Evolutionary conservation across 1,284 basidiomycete genomes (phyloP).

Genomic region (Melampsora americana): DNA sequence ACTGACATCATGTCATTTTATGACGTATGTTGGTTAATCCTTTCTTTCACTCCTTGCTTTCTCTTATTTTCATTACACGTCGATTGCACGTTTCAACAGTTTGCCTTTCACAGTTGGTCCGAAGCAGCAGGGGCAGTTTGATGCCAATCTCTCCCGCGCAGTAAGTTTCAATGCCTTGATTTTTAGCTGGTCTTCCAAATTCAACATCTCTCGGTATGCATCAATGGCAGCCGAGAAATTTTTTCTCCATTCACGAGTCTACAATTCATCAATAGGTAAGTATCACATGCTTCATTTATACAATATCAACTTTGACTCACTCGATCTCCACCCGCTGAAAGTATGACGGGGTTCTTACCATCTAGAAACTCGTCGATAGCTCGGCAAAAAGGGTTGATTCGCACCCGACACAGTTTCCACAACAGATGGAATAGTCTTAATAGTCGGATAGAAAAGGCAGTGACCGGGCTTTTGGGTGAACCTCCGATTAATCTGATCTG

Average conservation of each 20-base stretch:
- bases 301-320: too few species aligned
- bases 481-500: slow-evolving; percentile 9
- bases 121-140: slow-evolving; percentile 1
- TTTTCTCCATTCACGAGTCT: slow-evolving; percentile 3
- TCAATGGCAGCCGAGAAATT: not conserved
- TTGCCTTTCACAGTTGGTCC: not conserved
- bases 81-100: too few species aligned
- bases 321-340: not conserved
- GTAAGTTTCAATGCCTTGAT: not conserved
- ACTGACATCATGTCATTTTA: too few species aligned
- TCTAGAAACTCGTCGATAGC: slow-evolving; percentile 22
- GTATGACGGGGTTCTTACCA: not conserved
- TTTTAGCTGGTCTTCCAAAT: not conserved
- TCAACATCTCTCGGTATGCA: not conserved
- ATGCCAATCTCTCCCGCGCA: not conserved
- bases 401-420: slow-evolving; percentile 2
- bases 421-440: slow-evolving; percentile 9
- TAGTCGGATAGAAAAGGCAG: slow-evolving; percentile 16
- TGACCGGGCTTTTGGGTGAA: not conserved
- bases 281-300: too few species aligned
- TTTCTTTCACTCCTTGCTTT: too few species aligned
- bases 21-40: too few species aligned
- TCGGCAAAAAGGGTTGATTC: not conserved
- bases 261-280: too few species aligned
- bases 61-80: too few species aligned